These are phyloP conservation scores for Simmondsia chinensis DNA, from an alignment of 148 eudicot species.

Conservation along the genomic window DNA sequence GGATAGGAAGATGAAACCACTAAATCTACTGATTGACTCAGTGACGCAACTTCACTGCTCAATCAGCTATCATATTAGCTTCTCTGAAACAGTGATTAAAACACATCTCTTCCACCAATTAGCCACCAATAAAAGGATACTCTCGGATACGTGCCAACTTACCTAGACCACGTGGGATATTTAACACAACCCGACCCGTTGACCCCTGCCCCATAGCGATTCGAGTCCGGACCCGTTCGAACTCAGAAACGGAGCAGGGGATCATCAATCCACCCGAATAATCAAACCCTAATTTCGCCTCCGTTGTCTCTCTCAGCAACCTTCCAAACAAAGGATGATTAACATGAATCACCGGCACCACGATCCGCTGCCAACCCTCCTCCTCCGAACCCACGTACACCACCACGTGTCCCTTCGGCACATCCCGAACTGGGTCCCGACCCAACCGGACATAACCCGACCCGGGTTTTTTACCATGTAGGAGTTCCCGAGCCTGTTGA, in stretches of 20 bases:
- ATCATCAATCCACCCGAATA: slow-evolving; percentile 44
- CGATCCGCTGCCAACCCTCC: slow-evolving; percentile 18
- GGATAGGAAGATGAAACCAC: no score
- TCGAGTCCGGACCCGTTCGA: slow-evolving; percentile 18
- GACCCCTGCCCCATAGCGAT: no score
- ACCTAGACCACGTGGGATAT: no score
- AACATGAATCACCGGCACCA: slow-evolving; percentile 43
- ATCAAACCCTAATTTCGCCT: slow-evolving; percentile 37
- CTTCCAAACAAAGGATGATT: slow-evolving; percentile 52
- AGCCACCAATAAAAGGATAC: no score
- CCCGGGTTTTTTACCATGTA: neutral
- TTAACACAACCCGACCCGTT: no score
- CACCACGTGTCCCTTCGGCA: slow-evolving; percentile 47
- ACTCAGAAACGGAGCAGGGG: slow-evolving; percentile 48
- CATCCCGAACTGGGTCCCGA: slow-evolving; percentile 5
- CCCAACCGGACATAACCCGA: slow-evolving; percentile 19
- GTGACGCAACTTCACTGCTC: no score
- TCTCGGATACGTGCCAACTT: no score
- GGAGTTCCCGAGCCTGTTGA: neutral
- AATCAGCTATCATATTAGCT: no score
- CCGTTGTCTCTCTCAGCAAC: slow-evolving; percentile 39
- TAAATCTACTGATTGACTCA: no score
- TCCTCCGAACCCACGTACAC: slow-evolving; percentile 37
- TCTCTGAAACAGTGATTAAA: no score
- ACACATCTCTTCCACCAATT: no score